Conservation (phyloP, 306 rosid genomes). For the Cucurbita ficifolia region DNA sequence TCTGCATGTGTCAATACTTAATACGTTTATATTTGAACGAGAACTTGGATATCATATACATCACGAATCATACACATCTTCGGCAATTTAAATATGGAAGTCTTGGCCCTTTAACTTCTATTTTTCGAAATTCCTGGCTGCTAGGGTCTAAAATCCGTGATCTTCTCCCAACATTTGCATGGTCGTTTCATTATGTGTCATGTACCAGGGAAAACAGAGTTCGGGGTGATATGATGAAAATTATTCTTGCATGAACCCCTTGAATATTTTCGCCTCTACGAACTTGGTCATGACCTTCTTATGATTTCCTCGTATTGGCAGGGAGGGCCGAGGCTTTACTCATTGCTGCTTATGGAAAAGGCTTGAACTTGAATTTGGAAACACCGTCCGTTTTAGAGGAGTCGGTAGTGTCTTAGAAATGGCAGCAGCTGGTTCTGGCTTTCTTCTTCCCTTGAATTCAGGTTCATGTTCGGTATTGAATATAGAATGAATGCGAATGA, state of each 20-base stretch:
- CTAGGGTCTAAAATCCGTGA: not conserved
- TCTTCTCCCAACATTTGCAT: not conserved
- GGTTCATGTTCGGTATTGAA: not conserved
- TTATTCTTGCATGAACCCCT: not conserved
- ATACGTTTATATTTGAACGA: not conserved
- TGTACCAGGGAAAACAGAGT: not conserved
- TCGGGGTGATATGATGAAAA: not conserved
- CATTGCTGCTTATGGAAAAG: conserved; percentile 85
- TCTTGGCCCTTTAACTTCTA: not conserved
- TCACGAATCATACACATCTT: not conserved
- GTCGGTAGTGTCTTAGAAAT: not conserved
- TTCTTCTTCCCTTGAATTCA: not conserved
- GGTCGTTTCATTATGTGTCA: not conserved
- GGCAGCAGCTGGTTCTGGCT: not conserved
- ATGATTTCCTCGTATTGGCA: conserved; percentile 16
- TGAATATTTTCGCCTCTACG: not conserved
- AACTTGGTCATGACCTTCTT: not conserved
- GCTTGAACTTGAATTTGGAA: conserved; percentile 16
- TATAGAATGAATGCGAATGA: not conserved
- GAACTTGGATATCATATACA: not conserved
- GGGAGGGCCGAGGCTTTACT: conserved; percentile 96
- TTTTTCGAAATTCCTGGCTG: not conserved
- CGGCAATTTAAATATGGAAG: not conserved
- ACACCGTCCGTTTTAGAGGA: not conserved
- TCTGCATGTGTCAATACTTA: not conserved